phyloP scores from a whole-genome alignment of 768 basidiomycete species.

The Suillus discolor region DNA sequence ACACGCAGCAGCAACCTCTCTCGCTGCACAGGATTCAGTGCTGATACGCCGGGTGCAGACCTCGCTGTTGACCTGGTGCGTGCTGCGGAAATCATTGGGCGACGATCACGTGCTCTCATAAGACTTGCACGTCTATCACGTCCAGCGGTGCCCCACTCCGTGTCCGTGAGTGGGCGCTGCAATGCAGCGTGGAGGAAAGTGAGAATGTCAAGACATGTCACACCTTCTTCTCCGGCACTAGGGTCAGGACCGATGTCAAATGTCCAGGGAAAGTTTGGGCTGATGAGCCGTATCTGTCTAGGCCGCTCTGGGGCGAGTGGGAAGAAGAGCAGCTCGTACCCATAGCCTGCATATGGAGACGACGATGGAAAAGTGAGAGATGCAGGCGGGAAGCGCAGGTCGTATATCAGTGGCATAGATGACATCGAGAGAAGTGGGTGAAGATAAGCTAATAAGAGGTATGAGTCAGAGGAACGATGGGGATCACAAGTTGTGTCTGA shows the following conservation, averaged over 20 bases:
- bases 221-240: not conserved
- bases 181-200: constrained; percentile 5
- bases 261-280: constrained; percentile 13
- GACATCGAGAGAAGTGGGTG: constrained; percentile 1
- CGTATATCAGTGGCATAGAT: not conserved
- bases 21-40: not conserved
- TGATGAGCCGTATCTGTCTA: constrained; percentile 8
- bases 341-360: not conserved
- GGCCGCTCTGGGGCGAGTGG: constrained; percentile 2
- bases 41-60: not conserved
- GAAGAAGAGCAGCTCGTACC: not conserved
- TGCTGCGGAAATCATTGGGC: not conserved
- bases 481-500: not conserved
- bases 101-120: constrained; percentile 6
- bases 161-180: constrained; percentile 10
- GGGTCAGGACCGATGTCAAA: constrained; percentile 5
- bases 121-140: not conserved
- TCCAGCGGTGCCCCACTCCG: constrained; percentile 11
- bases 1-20: constrained; percentile 3
- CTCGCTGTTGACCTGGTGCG: not conserved
- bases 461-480: not conserved
- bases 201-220: constrained; percentile 12
- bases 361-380: not conserved
- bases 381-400: constrained; percentile 4
- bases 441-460: not conserved